Percentiles rank a stretch among this genome's conserved stretches.
These are phyloP conservation scores for Podospora didyma DNA, from an alignment of 495 filamentous ascomycete genomes.

Conservation along the genomic window DNA sequence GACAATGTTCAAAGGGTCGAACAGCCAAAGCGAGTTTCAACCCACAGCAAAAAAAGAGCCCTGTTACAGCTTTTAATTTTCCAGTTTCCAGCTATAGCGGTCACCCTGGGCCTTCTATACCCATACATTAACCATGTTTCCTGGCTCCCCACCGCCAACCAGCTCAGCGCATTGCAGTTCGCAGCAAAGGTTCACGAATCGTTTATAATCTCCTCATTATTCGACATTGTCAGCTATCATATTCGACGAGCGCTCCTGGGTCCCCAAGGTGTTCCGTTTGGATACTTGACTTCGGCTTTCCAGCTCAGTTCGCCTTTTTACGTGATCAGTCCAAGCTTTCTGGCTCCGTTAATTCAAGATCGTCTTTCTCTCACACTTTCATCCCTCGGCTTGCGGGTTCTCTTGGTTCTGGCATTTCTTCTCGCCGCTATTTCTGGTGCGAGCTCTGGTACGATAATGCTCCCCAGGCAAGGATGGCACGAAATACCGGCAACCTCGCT, in stretches of 20 bases:
- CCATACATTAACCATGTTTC: not conserved
- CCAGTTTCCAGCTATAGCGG: not conserved
- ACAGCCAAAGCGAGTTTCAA: not conserved
- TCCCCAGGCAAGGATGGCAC: not conserved
- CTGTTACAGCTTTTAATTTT: not conserved
- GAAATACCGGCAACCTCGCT: too few relatives aligned
- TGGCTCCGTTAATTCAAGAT: not conserved
- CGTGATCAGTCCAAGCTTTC: not conserved
- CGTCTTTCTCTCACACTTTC: not conserved
- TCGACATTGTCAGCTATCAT: not conserved
- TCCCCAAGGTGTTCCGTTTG: not conserved
- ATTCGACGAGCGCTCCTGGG: not conserved
- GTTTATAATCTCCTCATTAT: conserved; percentile 1
- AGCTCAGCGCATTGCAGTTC: not conserved
- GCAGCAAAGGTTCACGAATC: not conserved
- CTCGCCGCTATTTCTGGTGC: not conserved
- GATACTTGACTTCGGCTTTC: not conserved
- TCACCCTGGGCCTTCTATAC: not conserved
- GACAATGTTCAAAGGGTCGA: not conserved
- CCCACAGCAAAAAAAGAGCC: not conserved
- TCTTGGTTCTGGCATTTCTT: not conserved
- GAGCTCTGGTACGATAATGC: conserved; percentile 1
- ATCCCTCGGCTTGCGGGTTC: not conserved
- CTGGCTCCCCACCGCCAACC: not conserved
- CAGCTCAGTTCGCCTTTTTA: conserved; percentile 1